Percentiles rank a stretch among this genome's conserved stretches.
Conservation (phyloP, 768 basidiomycete genomes). For the Macrolepiota dolichaula region DNA sequence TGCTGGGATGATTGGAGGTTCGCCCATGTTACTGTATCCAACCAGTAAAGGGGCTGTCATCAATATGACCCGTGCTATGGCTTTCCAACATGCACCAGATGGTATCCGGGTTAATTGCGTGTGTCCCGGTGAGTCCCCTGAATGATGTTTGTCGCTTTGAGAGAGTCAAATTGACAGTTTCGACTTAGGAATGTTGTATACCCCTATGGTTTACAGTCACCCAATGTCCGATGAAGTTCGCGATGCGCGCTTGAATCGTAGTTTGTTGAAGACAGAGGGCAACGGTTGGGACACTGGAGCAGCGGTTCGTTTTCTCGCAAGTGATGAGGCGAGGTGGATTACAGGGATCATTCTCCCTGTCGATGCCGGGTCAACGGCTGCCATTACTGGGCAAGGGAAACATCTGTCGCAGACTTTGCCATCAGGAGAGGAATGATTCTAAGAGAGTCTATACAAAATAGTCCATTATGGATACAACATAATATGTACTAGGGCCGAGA, state of each 20-base stretch:
- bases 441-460: neutral
- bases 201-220: conserved; percentile 36
- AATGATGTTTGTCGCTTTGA: neutral
- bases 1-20: conserved; percentile 34
- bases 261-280: conserved; percentile 37
- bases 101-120: conserved; percentile 40
- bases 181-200: conserved; percentile 34
- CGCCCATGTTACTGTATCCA: conserved; percentile 36
- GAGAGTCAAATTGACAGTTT: neutral
- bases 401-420: neutral
- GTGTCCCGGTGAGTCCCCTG: conserved; percentile 30
- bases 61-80: conserved; percentile 45
- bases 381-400: conserved; percentile 18
- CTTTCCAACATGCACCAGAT: conserved; percentile 35
- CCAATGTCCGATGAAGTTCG: conserved; percentile 34
- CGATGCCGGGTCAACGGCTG: conserved; percentile 38
- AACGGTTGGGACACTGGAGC: conserved; percentile 41
- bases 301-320: conserved; percentile 36
- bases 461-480: neutral
- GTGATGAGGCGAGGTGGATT: conserved; percentile 42
- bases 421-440: neutral
- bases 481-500: neutral
- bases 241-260: conserved; percentile 31
- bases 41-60: conserved; percentile 41
- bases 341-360: conserved; percentile 37